Conservation (phyloP, 106 monocot genomes). For the Apostasia shenzhenica region DNA sequence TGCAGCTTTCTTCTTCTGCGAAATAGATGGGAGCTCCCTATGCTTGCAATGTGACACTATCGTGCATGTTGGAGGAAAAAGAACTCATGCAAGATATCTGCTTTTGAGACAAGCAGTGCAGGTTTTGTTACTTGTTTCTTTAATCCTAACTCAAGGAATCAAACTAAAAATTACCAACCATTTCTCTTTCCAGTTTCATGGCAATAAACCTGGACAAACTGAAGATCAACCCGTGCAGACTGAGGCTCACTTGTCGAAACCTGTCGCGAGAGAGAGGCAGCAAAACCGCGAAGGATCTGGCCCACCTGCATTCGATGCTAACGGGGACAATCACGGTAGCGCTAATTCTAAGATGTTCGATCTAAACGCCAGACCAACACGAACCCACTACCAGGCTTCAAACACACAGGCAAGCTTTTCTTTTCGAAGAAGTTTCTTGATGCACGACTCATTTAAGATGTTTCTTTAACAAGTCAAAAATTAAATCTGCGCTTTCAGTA, state of each 20-base stretch:
- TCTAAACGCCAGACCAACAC: slow-evolving; percentile 64
- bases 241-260: slow-evolving; percentile 22
- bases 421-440: too few species aligned
- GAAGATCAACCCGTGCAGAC: slow-evolving; percentile 44
- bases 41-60: slow-evolving; percentile 97
- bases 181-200: slow-evolving; percentile 53
- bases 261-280: slow-evolving; percentile 20
- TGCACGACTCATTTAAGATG: too few species aligned
- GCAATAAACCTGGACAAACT: slow-evolving; percentile 46
- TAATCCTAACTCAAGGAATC: background rate
- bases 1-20: slow-evolving; percentile 95
- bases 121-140: slow-evolving; percentile 34
- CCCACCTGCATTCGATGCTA: slow-evolving; percentile 15
- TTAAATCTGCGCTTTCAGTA: too few species aligned
- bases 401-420: slow-evolving; percentile 29
- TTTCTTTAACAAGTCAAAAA: too few species aligned
- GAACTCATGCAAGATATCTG: slow-evolving; percentile 88
- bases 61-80: slow-evolving; percentile 96
- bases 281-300: slow-evolving; percentile 20
- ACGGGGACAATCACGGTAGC: slow-evolving; percentile 18
- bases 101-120: slow-evolving; percentile 76
- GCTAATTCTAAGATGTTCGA: slow-evolving; percentile 72
- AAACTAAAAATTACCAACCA: background rate
- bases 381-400: slow-evolving; percentile 44
- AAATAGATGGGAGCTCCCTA: slow-evolving; percentile 94